A percentile compares a stretch with the other conserved stretches of the same genome.
These are phyloP conservation scores for Aspergillus mulundensis DNA, from an alignment of 495 filamentous ascomycete genomes.

Conservation along the genomic window DNA sequence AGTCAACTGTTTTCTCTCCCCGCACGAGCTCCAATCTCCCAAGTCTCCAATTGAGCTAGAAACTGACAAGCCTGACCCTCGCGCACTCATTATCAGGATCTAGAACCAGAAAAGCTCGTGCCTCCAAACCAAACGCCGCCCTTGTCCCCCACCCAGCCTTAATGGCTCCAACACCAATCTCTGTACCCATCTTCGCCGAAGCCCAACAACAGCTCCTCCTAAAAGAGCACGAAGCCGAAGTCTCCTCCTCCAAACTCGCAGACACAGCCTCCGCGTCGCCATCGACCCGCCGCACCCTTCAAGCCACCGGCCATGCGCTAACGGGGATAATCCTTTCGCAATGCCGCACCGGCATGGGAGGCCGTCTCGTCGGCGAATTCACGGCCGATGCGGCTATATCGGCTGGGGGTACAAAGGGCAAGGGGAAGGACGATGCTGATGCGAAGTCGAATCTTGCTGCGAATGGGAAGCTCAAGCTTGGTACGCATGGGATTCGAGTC, in stretches of 20 bases:
- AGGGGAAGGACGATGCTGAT: slow-evolving; percentile 22
- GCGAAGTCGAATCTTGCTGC: slow-evolving; percentile 25
- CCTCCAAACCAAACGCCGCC: not conserved
- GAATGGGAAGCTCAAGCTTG: slow-evolving; percentile 42
- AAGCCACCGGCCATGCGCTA: slow-evolving; percentile 83
- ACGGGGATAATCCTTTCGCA: slow-evolving; percentile 71
- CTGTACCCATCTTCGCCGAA: slow-evolving; percentile 71
- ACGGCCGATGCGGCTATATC: slow-evolving; percentile 65
- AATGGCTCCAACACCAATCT: slow-evolving; percentile 33
- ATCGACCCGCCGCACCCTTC: slow-evolving; percentile 67
- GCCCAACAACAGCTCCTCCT: slow-evolving; percentile 75
- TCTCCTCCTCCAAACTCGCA: slow-evolving; percentile 47
- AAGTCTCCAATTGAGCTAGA: not conserved
- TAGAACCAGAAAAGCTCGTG: not conserved
- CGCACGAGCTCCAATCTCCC: slow-evolving; percentile 4
- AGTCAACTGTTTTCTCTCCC: slow-evolving; percentile 1
- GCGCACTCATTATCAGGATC: not conserved
- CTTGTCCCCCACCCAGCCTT: not conserved
- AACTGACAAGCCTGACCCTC: not conserved
- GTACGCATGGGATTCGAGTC: slow-evolving; percentile 76
- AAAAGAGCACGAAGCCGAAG: slow-evolving; percentile 70
- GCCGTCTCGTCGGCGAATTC: slow-evolving; percentile 81
- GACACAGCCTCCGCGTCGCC: slow-evolving; percentile 70
- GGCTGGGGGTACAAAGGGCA: slow-evolving; percentile 13
- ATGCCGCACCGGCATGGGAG: slow-evolving; percentile 88